Conservation (phyloP, 2,329 filamentous ascomycete genomes). For the Sclerotiophoma versabilis region DNA sequence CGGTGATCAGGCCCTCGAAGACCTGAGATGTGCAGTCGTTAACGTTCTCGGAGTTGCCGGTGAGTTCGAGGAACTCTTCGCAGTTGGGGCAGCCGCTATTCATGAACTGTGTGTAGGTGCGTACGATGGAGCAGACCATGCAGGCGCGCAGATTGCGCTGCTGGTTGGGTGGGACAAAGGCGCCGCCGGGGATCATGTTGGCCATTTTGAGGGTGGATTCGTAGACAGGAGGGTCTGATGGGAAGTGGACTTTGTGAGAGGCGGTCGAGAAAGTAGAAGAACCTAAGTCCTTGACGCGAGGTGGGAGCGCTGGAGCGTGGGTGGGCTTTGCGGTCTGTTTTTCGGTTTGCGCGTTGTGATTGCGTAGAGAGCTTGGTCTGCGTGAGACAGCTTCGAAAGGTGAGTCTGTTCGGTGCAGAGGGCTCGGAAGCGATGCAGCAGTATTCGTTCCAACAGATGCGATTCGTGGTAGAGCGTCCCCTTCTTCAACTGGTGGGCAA, state of each 20-base stretch:
- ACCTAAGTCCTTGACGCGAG: neutral
- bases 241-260: neutral
- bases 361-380: neutral
- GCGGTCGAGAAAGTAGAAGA: neutral
- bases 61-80: constrained; percentile 87
- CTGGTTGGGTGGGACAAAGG: constrained; percentile 76
- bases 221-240: constrained; percentile 1
- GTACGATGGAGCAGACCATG: constrained; percentile 98
- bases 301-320: neutral
- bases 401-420: neutral
- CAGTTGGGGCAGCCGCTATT: constrained; percentile 94
- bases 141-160: constrained; percentile 91
- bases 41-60: constrained; percentile 79
- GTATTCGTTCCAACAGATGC: neutral
- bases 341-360: neutral
- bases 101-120: constrained; percentile 81
- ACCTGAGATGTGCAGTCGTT: constrained; percentile 95
- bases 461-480: neutral
- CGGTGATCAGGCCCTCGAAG: constrained; percentile 88
- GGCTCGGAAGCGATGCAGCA: neutral
- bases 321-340: neutral
- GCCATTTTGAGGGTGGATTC: constrained; percentile 3
- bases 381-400: neutral
- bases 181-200: constrained; percentile 53
- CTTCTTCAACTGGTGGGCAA: constrained; percentile 7